A percentile compares a stretch with the other conserved stretches of the same genome.
These are phyloP conservation scores for Vanrija sp. DNA, from an alignment of 1,284 basidiomycete species.

Conservation along the genomic window DNA sequence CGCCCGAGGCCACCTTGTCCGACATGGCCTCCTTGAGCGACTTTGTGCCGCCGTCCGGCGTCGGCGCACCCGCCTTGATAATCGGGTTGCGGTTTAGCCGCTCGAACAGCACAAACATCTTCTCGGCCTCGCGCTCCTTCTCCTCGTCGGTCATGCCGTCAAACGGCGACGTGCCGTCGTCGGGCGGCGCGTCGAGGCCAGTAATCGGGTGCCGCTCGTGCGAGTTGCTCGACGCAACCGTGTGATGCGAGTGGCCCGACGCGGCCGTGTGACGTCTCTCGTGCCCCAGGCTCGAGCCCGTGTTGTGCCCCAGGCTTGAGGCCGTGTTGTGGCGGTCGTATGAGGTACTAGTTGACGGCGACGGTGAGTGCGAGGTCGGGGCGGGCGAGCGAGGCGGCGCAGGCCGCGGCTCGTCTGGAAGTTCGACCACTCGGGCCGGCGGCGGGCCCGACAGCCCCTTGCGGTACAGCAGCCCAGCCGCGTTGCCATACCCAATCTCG, in stretches of 20 bases:
- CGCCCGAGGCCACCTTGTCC: slow-evolving; percentile 63
- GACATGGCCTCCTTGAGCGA: slow-evolving; percentile 58
- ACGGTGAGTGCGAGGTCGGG: neutral
- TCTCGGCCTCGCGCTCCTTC: slow-evolving; percentile 84
- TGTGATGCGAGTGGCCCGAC: neutral
- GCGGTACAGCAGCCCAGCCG: slow-evolving; percentile 84
- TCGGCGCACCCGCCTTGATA: slow-evolving; percentile 39
- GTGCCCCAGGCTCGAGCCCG: neutral
- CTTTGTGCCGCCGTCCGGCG: slow-evolving; percentile 20
- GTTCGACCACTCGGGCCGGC: slow-evolving; percentile 48
- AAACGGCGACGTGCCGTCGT: slow-evolving; percentile 33
- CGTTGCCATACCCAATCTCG: slow-evolving; percentile 85
- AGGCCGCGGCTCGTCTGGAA: slow-evolving; percentile 46
- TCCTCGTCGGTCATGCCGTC: slow-evolving; percentile 82
- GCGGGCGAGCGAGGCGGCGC: slow-evolving; percentile 26
- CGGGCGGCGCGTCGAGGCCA: slow-evolving; percentile 53
- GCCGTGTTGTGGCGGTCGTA: no score
- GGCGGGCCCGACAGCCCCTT: slow-evolving; percentile 70
- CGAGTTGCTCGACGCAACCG: neutral
- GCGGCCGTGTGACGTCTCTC: neutral
- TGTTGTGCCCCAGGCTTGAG: neutral
- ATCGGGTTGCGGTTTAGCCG: slow-evolving; percentile 65
- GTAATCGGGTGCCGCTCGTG: slow-evolving; percentile 72
- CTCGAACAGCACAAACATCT: slow-evolving; percentile 82
- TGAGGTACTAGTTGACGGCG: neutral